These are phyloP conservation scores for Cladophialophora yegresii DNA, from an alignment of 2,329 filamentous ascomycete species.

Conservation along the genomic window DNA sequence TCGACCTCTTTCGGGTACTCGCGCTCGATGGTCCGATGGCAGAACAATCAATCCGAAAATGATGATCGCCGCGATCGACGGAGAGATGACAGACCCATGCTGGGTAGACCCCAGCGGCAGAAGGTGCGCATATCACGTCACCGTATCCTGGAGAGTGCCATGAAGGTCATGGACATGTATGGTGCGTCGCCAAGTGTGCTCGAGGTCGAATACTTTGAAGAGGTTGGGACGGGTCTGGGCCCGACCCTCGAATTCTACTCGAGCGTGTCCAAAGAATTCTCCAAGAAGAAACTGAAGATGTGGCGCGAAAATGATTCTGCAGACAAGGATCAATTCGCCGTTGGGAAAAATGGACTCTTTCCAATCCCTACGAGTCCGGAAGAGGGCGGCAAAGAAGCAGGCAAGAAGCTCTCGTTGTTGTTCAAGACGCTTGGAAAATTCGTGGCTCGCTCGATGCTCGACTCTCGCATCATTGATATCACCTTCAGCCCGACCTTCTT, in stretches of 20 bases:
- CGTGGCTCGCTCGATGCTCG: conserved; percentile 95
- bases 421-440: conserved; percentile 97
- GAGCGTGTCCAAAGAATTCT: conserved; percentile 94
- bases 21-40: conserved; percentile 95
- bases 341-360: conserved; percentile 81
- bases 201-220: conserved; percentile 98
- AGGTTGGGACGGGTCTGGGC: conserved; percentile 92
- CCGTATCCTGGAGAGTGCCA: conserved; percentile 92
- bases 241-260: conserved; percentile 98
- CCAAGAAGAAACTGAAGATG: conserved; percentile 92
- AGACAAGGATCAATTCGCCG: conserved; percentile 68
- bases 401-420: conserved; percentile 82
- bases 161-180: conserved; percentile 99
- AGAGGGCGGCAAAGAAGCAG: conserved; percentile 71
- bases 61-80: conserved; percentile 79
- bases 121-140: conserved; percentile 95
- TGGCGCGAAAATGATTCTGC: conserved; percentile 87
- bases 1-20: conserved; percentile 98
- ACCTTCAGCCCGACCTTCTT: conserved; percentile 98
- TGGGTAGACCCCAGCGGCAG: conserved; percentile 88
- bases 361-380: conserved; percentile 84
- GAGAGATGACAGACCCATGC: conserved; percentile 84
- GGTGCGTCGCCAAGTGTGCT: conserved; percentile 94
- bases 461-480: conserved; percentile 95
- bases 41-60: conserved; percentile 80